phyloP scores from a whole-genome alignment of 2,329 filamentous ascomycete species.

The Drechslerella dactyloides region DNA sequence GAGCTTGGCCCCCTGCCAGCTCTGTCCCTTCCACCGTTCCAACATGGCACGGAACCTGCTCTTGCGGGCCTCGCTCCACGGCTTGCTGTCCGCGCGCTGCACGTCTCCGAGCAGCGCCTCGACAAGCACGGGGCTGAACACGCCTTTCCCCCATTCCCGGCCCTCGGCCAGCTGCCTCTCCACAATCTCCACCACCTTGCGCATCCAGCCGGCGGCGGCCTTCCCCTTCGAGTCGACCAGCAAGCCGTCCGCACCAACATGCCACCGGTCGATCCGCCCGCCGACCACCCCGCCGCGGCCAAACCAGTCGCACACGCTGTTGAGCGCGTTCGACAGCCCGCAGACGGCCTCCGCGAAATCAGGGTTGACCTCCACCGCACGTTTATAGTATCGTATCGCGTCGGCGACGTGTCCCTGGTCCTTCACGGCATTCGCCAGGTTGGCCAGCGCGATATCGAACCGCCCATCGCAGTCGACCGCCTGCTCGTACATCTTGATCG shows the following conservation, averaged over 20 bases:
- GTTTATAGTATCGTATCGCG: slow-evolving; percentile 87
- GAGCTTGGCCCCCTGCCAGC: slow-evolving; percentile 87
- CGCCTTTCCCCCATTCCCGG: slow-evolving; percentile 80
- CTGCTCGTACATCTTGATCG: slow-evolving; percentile 96
- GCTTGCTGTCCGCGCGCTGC: slow-evolving; percentile 57
- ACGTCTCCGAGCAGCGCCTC: slow-evolving; percentile 63
- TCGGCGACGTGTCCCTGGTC: slow-evolving; percentile 91
- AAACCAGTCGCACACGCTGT: slow-evolving; percentile 94
- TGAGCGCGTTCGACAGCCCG: slow-evolving; percentile 89
- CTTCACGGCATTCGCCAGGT: slow-evolving; percentile 96
- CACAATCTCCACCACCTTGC: slow-evolving; percentile 88
- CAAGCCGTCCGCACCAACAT: slow-evolving; percentile 84
- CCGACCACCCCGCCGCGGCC: slow-evolving; percentile 81
- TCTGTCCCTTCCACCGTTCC: slow-evolving; percentile 71
- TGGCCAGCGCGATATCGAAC: slow-evolving; percentile 96
- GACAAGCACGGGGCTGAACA: slow-evolving; percentile 67
- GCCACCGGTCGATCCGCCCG: slow-evolving; percentile 84
- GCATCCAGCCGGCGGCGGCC: slow-evolving; percentile 78
- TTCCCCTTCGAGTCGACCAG: slow-evolving; percentile 74
- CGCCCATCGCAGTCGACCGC: slow-evolving; percentile 90
- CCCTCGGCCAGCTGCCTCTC: slow-evolving; percentile 85
- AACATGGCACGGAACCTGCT: slow-evolving; percentile 58
- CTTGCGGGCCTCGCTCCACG: slow-evolving; percentile 57
- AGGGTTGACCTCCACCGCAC: slow-evolving; percentile 88
- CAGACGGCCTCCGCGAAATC: slow-evolving; percentile 97